Conservation (phyloP, 163 green algal species). For the Botryococcus braunii region DNA sequence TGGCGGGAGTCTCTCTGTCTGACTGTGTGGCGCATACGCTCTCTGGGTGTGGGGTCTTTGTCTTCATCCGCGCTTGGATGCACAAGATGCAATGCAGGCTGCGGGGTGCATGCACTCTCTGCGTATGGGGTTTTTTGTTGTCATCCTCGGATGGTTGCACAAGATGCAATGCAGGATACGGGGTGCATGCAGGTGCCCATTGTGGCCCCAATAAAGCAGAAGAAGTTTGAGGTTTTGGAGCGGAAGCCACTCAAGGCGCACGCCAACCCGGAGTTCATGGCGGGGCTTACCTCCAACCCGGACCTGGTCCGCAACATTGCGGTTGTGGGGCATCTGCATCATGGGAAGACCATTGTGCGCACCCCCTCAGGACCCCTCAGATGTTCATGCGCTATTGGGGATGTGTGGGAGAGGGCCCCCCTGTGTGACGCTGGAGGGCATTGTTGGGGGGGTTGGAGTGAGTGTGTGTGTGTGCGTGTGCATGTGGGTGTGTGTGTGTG, state of each 20-base stretch:
- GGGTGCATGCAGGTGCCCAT: constrained; percentile 76
- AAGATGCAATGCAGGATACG: no score
- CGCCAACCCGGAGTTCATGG: constrained; percentile 79
- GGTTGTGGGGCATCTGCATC: constrained; percentile 89
- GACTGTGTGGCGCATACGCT: no score
- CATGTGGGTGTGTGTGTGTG: no score
- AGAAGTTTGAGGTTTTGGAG: constrained; percentile 69
- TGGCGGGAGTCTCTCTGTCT: no score
- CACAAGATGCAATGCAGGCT: no score
- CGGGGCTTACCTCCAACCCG: constrained; percentile 45
- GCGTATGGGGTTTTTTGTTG: no score
- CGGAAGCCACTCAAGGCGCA: constrained; percentile 34
- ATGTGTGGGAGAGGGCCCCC: background rate
- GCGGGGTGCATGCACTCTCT: no score
- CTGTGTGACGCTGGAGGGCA: background rate
- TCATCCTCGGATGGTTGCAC: no score
- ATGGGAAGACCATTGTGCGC: constrained; percentile 82
- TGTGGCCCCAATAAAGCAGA: constrained; percentile 75
- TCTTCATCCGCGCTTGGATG: no score
- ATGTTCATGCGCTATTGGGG: background rate
- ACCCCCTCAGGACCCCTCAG: background rate
- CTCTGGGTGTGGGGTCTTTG: no score
- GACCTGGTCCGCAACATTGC: constrained; percentile 87
- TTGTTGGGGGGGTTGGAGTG: background rate
- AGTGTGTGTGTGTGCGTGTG: no score